These are phyloP conservation scores for Epichloe brachyelytri DNA, from an alignment of 2,329 filamentous ascomycete genomes.

Conservation along the genomic window DNA sequence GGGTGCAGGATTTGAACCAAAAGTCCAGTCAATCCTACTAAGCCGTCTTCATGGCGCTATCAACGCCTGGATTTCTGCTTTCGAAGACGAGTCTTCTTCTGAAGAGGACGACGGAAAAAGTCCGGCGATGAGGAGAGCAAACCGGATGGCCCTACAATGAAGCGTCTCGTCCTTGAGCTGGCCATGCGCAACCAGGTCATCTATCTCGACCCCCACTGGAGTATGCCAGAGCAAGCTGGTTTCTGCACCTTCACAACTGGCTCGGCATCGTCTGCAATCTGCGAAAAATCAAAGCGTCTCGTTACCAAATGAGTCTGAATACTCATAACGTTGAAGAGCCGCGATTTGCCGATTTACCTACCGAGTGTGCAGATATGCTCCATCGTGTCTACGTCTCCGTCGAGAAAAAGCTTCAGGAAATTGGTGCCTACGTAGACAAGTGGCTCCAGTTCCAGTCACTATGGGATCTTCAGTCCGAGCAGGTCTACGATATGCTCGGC, in stretches of 20 bases:
- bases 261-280: conserved; percentile 85
- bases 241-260: conserved; percentile 85
- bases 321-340: conserved; percentile 50
- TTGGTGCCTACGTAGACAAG: conserved; percentile 83
- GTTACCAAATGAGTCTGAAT: conserved; percentile 81
- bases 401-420: conserved; percentile 68
- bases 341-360: conserved; percentile 74
- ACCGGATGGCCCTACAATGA: conserved; percentile 50
- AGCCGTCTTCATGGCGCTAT: conserved; percentile 77
- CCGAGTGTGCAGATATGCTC: conserved; percentile 68
- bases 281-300: conserved; percentile 84
- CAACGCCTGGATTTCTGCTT: conserved; percentile 74
- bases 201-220: conserved; percentile 90
- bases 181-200: conserved; percentile 98
- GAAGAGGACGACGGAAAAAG: conserved; percentile 40
- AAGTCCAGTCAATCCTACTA: conserved; percentile 69
- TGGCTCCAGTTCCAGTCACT: conserved; percentile 98
- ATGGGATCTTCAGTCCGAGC: conserved; percentile 93
- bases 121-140: conserved; percentile 31
- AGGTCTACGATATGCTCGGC: conserved; percentile 84
- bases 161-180: conserved; percentile 72
- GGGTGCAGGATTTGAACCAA: conserved; percentile 78
- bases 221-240: conserved; percentile 86
- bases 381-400: conserved; percentile 70
- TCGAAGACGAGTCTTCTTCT: conserved; percentile 48